Percentiles rank a stretch among this genome's conserved stretches.
phyloP scores from a whole-genome alignment of 768 basidiomycete genomes.

The Phanerochaete carnosa region DNA sequence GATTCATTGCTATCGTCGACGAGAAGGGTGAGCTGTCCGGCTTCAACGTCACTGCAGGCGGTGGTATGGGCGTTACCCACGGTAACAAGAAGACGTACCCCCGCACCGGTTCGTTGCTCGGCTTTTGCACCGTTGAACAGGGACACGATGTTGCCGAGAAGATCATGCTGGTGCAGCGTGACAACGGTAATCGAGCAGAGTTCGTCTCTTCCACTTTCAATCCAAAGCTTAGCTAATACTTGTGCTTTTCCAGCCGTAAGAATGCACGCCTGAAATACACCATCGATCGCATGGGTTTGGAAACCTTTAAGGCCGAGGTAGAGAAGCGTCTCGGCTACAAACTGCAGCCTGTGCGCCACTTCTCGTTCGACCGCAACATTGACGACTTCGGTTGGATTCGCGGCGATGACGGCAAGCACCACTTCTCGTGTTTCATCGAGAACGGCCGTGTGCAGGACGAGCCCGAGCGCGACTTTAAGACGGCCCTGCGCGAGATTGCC shows the following conservation, averaged over 20 bases:
- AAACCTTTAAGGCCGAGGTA: constrained; percentile 83
- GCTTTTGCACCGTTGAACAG: constrained; percentile 89
- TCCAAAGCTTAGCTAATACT: not conserved
- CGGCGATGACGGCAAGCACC: constrained; percentile 83
- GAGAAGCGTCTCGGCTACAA: constrained; percentile 83
- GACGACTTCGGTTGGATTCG: constrained; percentile 95
- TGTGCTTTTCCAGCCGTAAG: constrained; percentile 36
- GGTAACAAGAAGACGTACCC: constrained; percentile 99
- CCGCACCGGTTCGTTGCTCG: constrained; percentile 79
- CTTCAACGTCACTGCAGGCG: constrained; percentile 92
- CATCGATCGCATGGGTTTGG: constrained; percentile 91
- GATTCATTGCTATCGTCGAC: constrained; percentile 91
- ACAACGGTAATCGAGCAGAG: constrained; percentile 95
- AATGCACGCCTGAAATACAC: constrained; percentile 96
- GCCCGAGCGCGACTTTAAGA: constrained; percentile 87
- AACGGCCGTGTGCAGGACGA: constrained; percentile 98
- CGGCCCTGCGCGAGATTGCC: constrained; percentile 88
- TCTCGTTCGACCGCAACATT: constrained; percentile 81
- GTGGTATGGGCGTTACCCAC: constrained; percentile 99
- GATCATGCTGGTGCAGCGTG: constrained; percentile 90
- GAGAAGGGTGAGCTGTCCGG: constrained; percentile 75
- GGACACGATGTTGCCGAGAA: constrained; percentile 86
- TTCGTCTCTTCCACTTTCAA: constrained; percentile 36
- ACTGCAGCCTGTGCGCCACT: constrained; percentile 71
- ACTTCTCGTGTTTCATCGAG: constrained; percentile 94